Evolutionary conservation across 805 yeast species (phyloP).

Genomic region (Starmera caribaea): DNA sequence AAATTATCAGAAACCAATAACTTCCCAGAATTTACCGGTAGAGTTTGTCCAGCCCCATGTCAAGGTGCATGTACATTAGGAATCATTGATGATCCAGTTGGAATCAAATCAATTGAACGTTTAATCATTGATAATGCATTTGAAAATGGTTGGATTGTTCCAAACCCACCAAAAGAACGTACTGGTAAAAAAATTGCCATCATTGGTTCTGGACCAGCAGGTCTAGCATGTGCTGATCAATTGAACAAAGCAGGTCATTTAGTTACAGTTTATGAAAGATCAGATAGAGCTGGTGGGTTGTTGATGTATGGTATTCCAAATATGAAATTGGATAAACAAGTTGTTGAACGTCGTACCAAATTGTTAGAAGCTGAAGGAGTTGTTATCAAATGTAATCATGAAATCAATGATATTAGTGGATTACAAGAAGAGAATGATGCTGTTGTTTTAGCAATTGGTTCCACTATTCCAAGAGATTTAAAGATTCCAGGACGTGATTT

Average conservation of each 20-base stretch:
- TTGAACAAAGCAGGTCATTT: slow-evolving; percentile 91
- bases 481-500: slow-evolving; percentile 89
- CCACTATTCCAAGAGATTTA: slow-evolving; percentile 93
- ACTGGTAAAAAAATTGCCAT: slow-evolving; percentile 82
- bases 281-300: slow-evolving; percentile 94
- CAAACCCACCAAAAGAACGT: slow-evolving; percentile 67
- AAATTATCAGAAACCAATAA: slow-evolving; percentile 91
- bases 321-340: slow-evolving; percentile 91
- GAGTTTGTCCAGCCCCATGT: slow-evolving; percentile 99
- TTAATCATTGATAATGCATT: slow-evolving; percentile 95
- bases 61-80: slow-evolving; percentile 95
- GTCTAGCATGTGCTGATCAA: slow-evolving; percentile 95
- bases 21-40: slow-evolving; percentile 97
- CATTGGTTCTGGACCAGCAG: slow-evolving; percentile 96
- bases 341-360: slow-evolving; percentile 90
- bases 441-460: slow-evolving; percentile 85
- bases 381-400: slow-evolving; percentile 62
- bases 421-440: slow-evolving; percentile 65
- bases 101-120: slow-evolving; percentile 91
- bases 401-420: slow-evolving; percentile 76
- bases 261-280: slow-evolving; percentile 87
- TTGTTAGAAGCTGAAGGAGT: slow-evolving; percentile 87
- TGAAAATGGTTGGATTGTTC: slow-evolving; percentile 93
- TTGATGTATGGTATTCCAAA: slow-evolving; percentile 99
- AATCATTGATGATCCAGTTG: slow-evolving; percentile 90